These are phyloP conservation scores for Candida frijolesensis DNA, from an alignment of 1,139 yeast species.

Conservation along the genomic window DNA sequence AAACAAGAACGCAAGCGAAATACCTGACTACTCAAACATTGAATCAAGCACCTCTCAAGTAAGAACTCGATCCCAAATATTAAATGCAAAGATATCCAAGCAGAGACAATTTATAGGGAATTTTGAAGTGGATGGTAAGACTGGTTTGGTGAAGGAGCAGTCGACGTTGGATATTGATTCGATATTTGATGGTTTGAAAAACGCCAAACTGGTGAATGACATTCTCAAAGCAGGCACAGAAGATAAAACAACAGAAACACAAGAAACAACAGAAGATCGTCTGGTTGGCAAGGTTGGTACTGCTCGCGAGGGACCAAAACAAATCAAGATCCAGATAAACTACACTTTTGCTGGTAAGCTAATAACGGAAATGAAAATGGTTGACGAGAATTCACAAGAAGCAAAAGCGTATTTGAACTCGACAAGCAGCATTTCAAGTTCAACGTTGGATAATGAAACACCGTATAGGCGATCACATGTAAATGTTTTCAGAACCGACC, in stretches of 20 bases:
- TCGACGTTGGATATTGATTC: constrained; percentile 37
- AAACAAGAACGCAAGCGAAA: constrained; percentile 27
- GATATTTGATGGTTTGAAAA: constrained; percentile 34
- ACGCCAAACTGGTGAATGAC: constrained; percentile 25
- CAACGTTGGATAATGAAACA: constrained; percentile 14
- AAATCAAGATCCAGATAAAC: constrained; percentile 70
- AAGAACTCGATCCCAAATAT: constrained; percentile 40
- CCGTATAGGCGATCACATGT: constrained; percentile 28
- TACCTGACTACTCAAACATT: constrained; percentile 39
- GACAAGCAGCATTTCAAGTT: constrained; percentile 33
- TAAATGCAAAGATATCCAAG: constrained; percentile 17
- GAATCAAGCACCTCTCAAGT: constrained; percentile 37
- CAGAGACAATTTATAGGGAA: constrained; percentile 19
- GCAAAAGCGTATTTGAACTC: constrained; percentile 79
- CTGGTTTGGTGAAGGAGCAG: constrained; percentile 32
- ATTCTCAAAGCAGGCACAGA: background rate
- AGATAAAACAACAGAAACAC: constrained; percentile 9
- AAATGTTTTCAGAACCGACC: constrained; percentile 40
- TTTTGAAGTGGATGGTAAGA: constrained; percentile 20
- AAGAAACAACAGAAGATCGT: constrained; percentile 43
- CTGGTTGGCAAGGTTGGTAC: constrained; percentile 21
- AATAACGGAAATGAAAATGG: constrained; percentile 75
- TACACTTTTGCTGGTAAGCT: constrained; percentile 91
- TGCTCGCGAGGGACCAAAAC: constrained; percentile 36
- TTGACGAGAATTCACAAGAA: constrained; percentile 77